Conservation (phyloP, 495 filamentous ascomycete genomes). For the Neurospora terricola region DNA sequence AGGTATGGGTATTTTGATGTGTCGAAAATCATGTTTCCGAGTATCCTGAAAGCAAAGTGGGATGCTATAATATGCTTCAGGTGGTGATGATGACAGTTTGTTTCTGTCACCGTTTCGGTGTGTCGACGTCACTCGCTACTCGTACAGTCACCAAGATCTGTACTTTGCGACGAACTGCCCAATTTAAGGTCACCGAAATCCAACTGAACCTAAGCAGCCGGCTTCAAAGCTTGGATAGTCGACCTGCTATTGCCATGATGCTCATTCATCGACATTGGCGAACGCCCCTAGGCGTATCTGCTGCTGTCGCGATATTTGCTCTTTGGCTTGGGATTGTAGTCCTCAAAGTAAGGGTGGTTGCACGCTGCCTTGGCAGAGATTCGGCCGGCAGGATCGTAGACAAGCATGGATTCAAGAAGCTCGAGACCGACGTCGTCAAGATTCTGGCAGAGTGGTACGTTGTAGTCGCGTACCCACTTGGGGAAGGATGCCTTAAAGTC, state of each 20-base stretch:
- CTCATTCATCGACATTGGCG: background rate
- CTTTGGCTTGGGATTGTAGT: conserved; percentile 36
- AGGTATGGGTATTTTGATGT: background rate
- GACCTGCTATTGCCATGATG: background rate
- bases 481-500: conserved; percentile 97
- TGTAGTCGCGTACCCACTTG: conserved; percentile 76
- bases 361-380: conserved; percentile 95
- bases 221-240: background rate
- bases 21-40: conserved; percentile 1
- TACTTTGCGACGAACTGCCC: background rate
- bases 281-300: conserved; percentile 27
- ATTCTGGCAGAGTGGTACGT: conserved; percentile 38
- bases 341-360: conserved; percentile 84
- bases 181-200: background rate
- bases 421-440: conserved; percentile 71
- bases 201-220: conserved; percentile 1
- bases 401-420: conserved; percentile 82
- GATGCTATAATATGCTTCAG: conserved; percentile 11
- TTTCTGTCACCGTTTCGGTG: background rate
- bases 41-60: conserved; percentile 19
- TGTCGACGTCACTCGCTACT: background rate
- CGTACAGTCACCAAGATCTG: background rate
- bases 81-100: background rate
- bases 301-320: conserved; percentile 23
- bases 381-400: conserved; percentile 88